Conservation (phyloP, 176 grass and related monocot species). For the Lolium rigidum region DNA sequence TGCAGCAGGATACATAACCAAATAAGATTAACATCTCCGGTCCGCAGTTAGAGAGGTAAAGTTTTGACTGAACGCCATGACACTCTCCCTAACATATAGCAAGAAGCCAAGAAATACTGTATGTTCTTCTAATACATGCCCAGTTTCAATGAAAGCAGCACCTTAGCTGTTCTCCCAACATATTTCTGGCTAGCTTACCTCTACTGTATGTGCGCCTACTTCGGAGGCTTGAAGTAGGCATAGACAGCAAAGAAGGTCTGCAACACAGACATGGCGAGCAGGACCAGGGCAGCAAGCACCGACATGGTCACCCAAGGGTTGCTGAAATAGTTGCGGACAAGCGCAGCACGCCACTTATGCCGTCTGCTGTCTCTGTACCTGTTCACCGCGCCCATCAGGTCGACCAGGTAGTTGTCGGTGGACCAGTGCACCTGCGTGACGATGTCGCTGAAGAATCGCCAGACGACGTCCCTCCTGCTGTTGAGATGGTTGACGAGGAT, state of each 20-base stretch:
- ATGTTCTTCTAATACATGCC: too few relatives aligned
- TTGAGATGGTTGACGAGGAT: conserved; percentile 40
- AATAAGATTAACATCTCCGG: too few relatives aligned
- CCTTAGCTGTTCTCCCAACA: neutral
- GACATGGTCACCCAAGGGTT: conserved; percentile 54
- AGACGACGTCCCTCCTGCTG: neutral
- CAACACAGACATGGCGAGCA: conserved; percentile 35
- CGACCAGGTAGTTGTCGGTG: conserved; percentile 26
- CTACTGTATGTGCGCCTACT: neutral
- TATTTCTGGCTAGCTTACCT: neutral
- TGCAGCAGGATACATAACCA: too few relatives aligned
- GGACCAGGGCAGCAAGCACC: neutral
- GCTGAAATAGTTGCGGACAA: conserved; percentile 54
- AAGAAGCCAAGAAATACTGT: too few relatives aligned
- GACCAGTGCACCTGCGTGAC: neutral
- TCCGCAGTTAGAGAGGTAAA: too few relatives aligned
- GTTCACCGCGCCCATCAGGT: conserved; percentile 21
- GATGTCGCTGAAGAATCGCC: conserved; percentile 21
- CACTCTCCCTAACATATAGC: too few relatives aligned
- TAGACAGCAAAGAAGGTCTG: conserved; percentile 45
- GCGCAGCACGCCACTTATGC: conserved; percentile 25
- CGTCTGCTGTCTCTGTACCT: neutral
- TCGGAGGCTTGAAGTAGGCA: conserved; percentile 36
- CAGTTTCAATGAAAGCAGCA: too few relatives aligned
- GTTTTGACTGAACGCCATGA: too few relatives aligned